These are phyloP conservation scores for Amoebophrya sp. DNA, from an alignment of 169 alveolate species.

Conservation along the genomic window DNA sequence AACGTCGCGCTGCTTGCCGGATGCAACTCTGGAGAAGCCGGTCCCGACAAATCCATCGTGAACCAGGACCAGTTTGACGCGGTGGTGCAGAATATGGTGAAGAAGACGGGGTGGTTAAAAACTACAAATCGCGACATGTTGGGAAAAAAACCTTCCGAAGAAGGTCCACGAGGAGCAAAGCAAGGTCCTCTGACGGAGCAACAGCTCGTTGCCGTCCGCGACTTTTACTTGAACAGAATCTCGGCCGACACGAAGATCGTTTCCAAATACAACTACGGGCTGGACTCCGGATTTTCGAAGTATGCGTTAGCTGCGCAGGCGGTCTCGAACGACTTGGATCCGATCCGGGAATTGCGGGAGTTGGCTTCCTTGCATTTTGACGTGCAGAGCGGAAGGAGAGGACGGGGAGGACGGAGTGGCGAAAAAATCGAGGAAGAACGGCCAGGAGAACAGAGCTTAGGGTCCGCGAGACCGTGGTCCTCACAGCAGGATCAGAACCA, in stretches of 20 bases:
- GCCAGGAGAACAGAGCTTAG: neutral
- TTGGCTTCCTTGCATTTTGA: neutral
- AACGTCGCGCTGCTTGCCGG: neutral
- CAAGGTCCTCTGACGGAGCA: too few species aligned
- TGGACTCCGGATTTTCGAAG: neutral
- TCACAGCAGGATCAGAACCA: too few species aligned
- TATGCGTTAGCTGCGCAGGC: neutral
- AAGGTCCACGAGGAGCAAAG: too few species aligned
- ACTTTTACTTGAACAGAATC: too few species aligned
- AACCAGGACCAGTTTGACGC: neutral
- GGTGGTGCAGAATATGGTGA: neutral
- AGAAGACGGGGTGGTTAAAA: neutral
- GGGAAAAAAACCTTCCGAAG: too few species aligned
- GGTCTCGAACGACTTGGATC: neutral
- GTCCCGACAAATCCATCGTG: neutral
- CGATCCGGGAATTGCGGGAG: neutral
- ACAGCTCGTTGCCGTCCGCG: too few species aligned
- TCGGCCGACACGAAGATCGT: too few species aligned
- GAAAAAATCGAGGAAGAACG: neutral
- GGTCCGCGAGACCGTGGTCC: too few species aligned
- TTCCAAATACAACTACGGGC: too few species aligned
- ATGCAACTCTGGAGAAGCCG: neutral
- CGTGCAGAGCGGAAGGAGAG: neutral
- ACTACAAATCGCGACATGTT: too few species aligned
- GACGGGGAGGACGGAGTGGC: neutral